phyloP scores from a whole-genome alignment of 345 rosid genomes.

The Acer saccharum region DNA sequence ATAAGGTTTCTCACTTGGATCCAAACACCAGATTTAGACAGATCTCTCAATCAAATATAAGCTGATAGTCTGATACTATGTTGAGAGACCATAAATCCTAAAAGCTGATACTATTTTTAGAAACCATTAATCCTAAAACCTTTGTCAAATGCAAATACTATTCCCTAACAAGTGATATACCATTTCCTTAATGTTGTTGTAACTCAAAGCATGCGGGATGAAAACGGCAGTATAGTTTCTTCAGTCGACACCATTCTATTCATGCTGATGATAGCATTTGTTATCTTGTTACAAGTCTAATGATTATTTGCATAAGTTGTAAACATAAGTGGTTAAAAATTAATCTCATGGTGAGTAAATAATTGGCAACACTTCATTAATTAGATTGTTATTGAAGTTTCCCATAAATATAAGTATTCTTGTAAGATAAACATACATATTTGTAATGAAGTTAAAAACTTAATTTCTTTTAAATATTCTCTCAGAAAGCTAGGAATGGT shows the following conservation, averaged over 20 bases:
- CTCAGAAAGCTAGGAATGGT: background rate
- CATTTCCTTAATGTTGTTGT: background rate
- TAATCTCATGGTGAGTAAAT: no score
- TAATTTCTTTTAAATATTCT: background rate
- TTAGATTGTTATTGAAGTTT: no score
- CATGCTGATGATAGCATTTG: background rate
- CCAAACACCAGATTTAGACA: background rate
- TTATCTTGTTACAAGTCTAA: background rate
- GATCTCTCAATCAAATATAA: background rate
- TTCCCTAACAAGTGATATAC: background rate
- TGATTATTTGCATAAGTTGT: no score
- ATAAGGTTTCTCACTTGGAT: background rate
- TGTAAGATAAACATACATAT: background rate
- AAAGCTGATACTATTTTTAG: background rate
- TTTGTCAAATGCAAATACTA: background rate
- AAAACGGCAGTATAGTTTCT: slow-evolving; percentile 11
- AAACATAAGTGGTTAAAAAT: no score
- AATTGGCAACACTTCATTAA: no score
- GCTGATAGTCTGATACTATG: background rate
- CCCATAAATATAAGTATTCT: no score
- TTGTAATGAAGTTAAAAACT: background rate
- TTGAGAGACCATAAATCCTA: background rate
- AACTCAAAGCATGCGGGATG: background rate
- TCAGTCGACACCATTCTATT: background rate
- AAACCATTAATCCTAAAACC: background rate